Percentiles rank a stretch among this genome's conserved stretches.
These are phyloP conservation scores for Chaetomium cochliodes DNA, from an alignment of 495 filamentous ascomycete species.

Conservation along the genomic window DNA sequence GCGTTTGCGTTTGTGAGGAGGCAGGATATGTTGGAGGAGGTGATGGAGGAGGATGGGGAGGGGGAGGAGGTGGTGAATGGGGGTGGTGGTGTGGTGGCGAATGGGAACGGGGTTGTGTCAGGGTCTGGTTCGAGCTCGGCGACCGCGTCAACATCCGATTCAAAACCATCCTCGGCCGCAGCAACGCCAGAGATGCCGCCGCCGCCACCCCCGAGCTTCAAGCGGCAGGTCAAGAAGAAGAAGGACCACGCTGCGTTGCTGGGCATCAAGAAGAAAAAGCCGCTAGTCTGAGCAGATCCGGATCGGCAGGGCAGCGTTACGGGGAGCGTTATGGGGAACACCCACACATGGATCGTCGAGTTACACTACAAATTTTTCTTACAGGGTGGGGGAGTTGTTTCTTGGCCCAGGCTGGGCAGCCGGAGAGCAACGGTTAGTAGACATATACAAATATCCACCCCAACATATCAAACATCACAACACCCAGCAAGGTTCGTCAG, in stretches of 20 bases:
- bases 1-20: conserved; percentile 65
- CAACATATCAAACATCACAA: background rate
- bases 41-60: conserved; percentile 43
- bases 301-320: background rate
- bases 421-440: background rate
- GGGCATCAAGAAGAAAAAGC: conserved; percentile 89
- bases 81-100: conserved; percentile 14
- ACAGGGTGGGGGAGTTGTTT: conserved; percentile 4
- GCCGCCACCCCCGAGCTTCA: conserved; percentile 66
- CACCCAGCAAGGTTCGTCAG: background rate
- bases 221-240: conserved; percentile 77
- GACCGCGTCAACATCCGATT: conserved; percentile 27
- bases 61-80: background rate
- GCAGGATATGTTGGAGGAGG: conserved; percentile 48
- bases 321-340: background rate
- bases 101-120: conserved; percentile 20
- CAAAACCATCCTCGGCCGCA: conserved; percentile 18
- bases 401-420: background rate
- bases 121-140: conserved; percentile 29
- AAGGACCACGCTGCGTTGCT: conserved; percentile 68
- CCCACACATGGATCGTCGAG: background rate
- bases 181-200: conserved; percentile 30
- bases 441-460: background rate
- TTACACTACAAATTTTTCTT: background rate
- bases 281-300: conserved; percentile 12